Evolutionary conservation across 352 stramenopile genomes (phyloP), one percentile per base, ranked within the genome.

Genomic region (Phytophthora ramorum): DNA sequence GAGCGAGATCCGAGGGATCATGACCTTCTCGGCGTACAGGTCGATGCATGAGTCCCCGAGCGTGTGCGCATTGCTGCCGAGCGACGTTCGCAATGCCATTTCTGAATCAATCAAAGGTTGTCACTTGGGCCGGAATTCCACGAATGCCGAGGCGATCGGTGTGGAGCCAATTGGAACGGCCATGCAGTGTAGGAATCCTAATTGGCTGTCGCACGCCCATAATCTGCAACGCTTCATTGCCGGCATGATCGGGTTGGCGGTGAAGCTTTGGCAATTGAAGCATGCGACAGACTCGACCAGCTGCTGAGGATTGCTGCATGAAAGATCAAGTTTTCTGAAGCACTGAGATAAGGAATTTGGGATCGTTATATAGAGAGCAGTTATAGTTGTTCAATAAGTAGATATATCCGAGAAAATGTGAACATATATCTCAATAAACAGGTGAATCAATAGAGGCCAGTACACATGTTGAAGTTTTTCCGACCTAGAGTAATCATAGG

Each of bases 1-100:
- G 22, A 87, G 59, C 16, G 57, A 67, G 8, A 87, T 69, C 8
- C 78, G 75, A 20, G 75, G 75, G 17, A 84, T 68, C 57, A 87
- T 67, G 20, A 87, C 58, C 2, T 47, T 40, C 46, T 84, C 70
- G 8, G 68, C 61, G 58, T 87, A 87, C 22, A 84, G 48, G 22
- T 87, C 78, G 28, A 69, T 66, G 37, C 75, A 83, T 4, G 61
- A 32, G 53, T 64, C 57, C 19, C 65, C 50, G 17, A 78, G 17
- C 16, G 43, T 40, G 20, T 63, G 43, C 30, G 32, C 17, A 38
- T 26, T 58, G 38, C 57, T 68, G 37, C 63, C 53, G 26, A 61
- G n/a, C 6, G 52, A 71, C 16, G 46, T 78, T n/a, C 56, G 69
- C 30, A 73, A n/a, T 10, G 40, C 32, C 46, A 64, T 66, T 65